Evolutionary conservation across 2,329 filamentous ascomycete genomes (phyloP).

Genomic region (Hypomyces rosellus): DNA sequence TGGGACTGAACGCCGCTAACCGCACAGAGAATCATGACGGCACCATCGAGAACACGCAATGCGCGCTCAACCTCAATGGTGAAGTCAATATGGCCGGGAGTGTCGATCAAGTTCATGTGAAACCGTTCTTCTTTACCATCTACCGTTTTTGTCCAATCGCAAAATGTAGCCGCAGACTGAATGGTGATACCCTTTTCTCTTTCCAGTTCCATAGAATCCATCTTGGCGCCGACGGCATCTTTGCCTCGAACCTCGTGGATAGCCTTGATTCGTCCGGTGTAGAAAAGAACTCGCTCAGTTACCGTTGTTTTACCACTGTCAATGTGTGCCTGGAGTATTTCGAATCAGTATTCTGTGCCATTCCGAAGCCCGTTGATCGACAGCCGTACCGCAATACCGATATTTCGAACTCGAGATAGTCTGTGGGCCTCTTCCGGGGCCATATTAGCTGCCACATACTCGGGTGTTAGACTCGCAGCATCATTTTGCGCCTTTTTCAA

Average conservation of each 20-base stretch:
- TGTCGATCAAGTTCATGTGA: slow-evolving; percentile 98
- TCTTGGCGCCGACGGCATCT: slow-evolving; percentile 94
- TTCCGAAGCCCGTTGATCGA: background rate
- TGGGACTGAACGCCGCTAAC: slow-evolving; percentile 96
- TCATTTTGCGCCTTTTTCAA: slow-evolving; percentile 51
- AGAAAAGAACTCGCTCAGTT: slow-evolving; percentile 95
- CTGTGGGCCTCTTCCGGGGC: slow-evolving; percentile 71
- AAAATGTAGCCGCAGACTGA: slow-evolving; percentile 95
- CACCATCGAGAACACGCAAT: slow-evolving; percentile 87
- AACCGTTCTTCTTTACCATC: slow-evolving; percentile 82
- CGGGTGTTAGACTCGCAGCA: slow-evolving; percentile 45
- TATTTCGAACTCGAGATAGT: slow-evolving; percentile 81
- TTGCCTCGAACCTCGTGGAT: slow-evolving; percentile 97
- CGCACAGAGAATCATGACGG: slow-evolving; percentile 96
- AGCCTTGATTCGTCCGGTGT: slow-evolving; percentile 91
- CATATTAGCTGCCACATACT: slow-evolving; percentile 69
- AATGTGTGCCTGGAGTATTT: slow-evolving; percentile 73
- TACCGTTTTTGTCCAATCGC: slow-evolving; percentile 88
- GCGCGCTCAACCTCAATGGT: slow-evolving; percentile 98
- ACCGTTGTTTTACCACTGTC: slow-evolving; percentile 97
- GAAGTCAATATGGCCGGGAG: slow-evolving; percentile 97
- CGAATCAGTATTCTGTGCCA: background rate
- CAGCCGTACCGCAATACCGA: slow-evolving; percentile 78
- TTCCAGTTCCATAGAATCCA: slow-evolving; percentile 99
- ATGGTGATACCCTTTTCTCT: slow-evolving; percentile 98